phyloP scores from a whole-genome alignment of 1,284 basidiomycete genomes.

The Paramarasmius palmivorus region DNA sequence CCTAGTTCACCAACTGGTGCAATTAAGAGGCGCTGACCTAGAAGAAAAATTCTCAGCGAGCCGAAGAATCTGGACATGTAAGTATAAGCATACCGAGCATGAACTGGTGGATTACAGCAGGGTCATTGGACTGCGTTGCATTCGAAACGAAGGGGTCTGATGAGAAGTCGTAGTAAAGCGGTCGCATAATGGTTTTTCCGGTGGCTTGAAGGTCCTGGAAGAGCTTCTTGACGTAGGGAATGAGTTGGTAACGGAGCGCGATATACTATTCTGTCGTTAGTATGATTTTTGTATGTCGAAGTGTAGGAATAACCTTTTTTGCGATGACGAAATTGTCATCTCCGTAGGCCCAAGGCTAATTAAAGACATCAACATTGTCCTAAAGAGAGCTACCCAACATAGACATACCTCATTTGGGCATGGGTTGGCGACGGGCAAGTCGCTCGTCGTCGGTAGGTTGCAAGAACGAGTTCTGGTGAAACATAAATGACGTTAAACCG shows the following conservation, averaged over 20 bases:
- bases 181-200: conserved; percentile 38
- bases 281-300: not conserved
- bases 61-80: not conserved
- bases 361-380: not conserved
- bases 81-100: conserved; percentile 32
- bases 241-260: conserved; percentile 35
- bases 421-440: conserved; percentile 30
- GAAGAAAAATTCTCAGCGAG: not conserved
- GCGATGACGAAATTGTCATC: conserved; percentile 40
- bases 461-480: conserved; percentile 30
- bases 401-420: conserved; percentile 38
- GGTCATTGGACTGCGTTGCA: conserved; percentile 32
- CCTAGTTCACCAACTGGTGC: conserved; percentile 35
- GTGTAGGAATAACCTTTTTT: conserved; percentile 37
- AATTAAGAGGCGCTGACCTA: conserved; percentile 35
- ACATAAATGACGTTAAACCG: not conserved
- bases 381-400: not conserved
- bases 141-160: conserved; percentile 32
- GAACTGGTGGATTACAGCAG: conserved; percentile 35
- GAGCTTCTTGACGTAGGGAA: conserved; percentile 36
- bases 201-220: conserved; percentile 35
- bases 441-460: conserved; percentile 24
- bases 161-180: conserved; percentile 39
- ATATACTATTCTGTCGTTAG: conserved; percentile 31
- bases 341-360: conserved; percentile 41